These are phyloP conservation scores for Cercophora sp. DNA, from an alignment of 495 filamentous ascomycete genomes.

Conservation along the genomic window DNA sequence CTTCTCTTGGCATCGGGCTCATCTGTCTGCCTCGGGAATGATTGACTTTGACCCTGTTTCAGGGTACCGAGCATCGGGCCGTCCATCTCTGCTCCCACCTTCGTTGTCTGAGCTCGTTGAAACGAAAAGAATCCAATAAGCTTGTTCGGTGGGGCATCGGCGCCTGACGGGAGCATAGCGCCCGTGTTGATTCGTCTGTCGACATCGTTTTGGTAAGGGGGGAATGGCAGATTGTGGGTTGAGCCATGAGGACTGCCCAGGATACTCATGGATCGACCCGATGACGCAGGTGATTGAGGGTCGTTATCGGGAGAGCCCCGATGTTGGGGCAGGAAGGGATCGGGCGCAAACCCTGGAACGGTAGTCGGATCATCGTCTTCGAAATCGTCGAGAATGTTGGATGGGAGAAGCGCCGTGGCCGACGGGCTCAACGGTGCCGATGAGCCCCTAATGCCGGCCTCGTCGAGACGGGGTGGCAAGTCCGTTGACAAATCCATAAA, in stretches of 20 bases:
- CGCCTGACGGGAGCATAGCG: slow-evolving; percentile 17
- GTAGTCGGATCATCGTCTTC: slow-evolving; percentile 67
- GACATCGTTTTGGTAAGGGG: slow-evolving; percentile 37
- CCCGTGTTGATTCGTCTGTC: slow-evolving; percentile 35
- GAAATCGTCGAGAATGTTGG: slow-evolving; percentile 64
- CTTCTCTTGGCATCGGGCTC: slow-evolving; percentile 47
- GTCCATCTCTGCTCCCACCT: slow-evolving; percentile 64
- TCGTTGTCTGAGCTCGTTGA: slow-evolving; percentile 62
- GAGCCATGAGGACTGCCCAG: slow-evolving; percentile 66
- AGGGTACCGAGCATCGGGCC: slow-evolving; percentile 68
- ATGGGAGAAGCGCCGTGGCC: slow-evolving; percentile 72
- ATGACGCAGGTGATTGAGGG: slow-evolving; percentile 69
- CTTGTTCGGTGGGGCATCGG: slow-evolving; percentile 27
- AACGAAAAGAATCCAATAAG: slow-evolving; percentile 56
- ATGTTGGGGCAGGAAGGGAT: slow-evolving; percentile 25
- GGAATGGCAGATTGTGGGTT: slow-evolving; percentile 53
- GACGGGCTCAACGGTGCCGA: slow-evolving; percentile 76
- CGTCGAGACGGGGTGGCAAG: slow-evolving; percentile 33
- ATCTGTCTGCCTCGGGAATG: slow-evolving; percentile 60
- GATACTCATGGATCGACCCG: slow-evolving; percentile 58
- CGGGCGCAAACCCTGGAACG: slow-evolving; percentile 34
- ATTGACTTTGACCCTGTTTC: slow-evolving; percentile 75
- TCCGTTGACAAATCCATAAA: slow-evolving; percentile 47
- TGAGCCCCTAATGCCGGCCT: slow-evolving; percentile 41
- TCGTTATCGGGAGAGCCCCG: slow-evolving; percentile 44